A percentile compares a stretch with the other conserved stretches of the same genome.
phyloP scores from a whole-genome alignment of 768 basidiomycete species.

The Rubroboletus pulcherrimus region DNA sequence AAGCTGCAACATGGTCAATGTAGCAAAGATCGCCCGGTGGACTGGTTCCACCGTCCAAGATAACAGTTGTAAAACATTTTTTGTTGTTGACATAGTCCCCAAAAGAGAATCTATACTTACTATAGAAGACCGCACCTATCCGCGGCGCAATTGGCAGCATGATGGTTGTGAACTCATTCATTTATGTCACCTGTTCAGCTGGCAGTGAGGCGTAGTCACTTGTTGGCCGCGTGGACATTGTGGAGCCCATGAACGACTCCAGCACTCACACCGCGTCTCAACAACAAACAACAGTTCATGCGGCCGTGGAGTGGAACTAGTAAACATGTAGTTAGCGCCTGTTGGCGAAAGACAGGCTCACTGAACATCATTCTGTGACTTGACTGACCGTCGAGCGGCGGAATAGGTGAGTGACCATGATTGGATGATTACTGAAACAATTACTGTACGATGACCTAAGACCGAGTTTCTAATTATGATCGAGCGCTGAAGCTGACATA shows the following conservation, averaged over 20 bases:
- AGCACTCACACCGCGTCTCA: neutral
- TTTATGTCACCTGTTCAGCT: neutral
- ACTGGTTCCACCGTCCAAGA: neutral
- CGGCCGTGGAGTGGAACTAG: neutral
- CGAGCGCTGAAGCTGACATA: conserved; percentile 16
- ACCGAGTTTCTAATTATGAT: neutral
- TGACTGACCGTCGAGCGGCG: neutral
- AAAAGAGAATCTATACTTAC: neutral
- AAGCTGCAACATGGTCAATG: neutral
- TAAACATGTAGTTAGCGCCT: neutral
- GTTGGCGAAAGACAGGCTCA: neutral
- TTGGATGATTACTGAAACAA: neutral
- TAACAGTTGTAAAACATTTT: too few relatives aligned
- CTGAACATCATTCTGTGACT: neutral
- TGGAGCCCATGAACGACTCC: neutral
- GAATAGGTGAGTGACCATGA: neutral
- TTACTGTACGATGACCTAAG: neutral
- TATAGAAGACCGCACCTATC: neutral
- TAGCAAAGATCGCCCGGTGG: neutral
- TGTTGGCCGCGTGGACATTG: neutral
- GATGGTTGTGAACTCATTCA: neutral
- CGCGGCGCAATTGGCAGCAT: neutral
- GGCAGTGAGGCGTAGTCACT: neutral
- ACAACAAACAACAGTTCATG: neutral
- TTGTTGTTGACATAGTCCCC: neutral